Percentiles rank a stretch among this genome's conserved stretches.
phyloP scores from a whole-genome alignment of 805 yeast species.

The Monosporozyma solicola region DNA sequence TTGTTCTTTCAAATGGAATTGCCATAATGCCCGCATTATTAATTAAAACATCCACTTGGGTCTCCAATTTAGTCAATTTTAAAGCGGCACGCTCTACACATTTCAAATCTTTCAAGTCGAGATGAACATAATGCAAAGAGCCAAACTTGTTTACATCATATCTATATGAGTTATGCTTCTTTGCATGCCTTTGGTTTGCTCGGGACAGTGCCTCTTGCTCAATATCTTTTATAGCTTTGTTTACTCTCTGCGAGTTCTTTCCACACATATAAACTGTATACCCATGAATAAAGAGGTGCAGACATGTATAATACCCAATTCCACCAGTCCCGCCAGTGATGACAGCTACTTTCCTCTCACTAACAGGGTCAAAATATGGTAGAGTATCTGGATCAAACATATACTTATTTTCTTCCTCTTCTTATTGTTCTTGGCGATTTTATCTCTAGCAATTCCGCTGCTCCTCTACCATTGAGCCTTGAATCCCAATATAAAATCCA shows the following conservation, averaged over 20 bases:
- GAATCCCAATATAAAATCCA: not conserved
- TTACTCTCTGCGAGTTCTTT: conserved; percentile 47
- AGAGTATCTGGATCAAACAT: conserved; percentile 39
- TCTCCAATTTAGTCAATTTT: conserved; percentile 39
- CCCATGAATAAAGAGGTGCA: conserved; percentile 74
- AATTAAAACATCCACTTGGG: conserved; percentile 48
- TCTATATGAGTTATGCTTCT: not conserved
- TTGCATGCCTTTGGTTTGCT: conserved; percentile 7
- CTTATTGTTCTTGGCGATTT: not conserved
- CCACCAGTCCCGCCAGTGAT: conserved; percentile 81
- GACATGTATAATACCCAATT: conserved; percentile 66
- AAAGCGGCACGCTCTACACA: conserved; percentile 43
- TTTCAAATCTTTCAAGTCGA: conserved; percentile 45
- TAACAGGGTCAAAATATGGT: conserved; percentile 53
- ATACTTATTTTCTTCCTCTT: not conserved
- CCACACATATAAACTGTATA: conserved; percentile 69
- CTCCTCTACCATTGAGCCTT: not conserved
- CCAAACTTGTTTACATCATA: conserved; percentile 32
- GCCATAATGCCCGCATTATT: conserved; percentile 80
- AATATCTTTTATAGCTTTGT: conserved; percentile 48
- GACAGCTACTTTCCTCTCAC: conserved; percentile 53
- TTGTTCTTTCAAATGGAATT: conserved; percentile 55
- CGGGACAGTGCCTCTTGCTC: conserved; percentile 41
- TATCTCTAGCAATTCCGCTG: not conserved
- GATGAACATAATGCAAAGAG: conserved; percentile 40